Percentiles rank a stretch among this genome's conserved stretches.
Evolutionary conservation across 768 basidiomycete genomes (phyloP).

Genomic region (Tulasnella sp.): DNA sequence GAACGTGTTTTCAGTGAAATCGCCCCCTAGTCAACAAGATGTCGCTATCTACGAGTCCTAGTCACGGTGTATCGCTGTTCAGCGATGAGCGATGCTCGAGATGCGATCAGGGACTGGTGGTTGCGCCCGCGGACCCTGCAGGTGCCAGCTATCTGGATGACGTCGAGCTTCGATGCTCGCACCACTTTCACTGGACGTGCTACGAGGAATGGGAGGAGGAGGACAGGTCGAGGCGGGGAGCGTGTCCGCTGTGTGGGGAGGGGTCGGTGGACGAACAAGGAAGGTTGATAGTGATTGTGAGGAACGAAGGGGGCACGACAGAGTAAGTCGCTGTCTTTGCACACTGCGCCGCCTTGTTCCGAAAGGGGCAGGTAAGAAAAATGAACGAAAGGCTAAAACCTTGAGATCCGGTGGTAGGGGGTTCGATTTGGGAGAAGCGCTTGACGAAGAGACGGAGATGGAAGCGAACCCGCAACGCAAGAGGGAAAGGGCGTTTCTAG

Average conservation of each 20-base stretch:
- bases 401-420: conserved; percentile 1
- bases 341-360: background rate
- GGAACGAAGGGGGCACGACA: background rate
- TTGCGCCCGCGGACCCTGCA: background rate
- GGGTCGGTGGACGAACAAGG: background rate
- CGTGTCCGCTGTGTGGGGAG: background rate
- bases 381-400: conserved; percentile 8
- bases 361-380: background rate
- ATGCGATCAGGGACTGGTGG: background rate
- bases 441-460: background rate
- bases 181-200: background rate
- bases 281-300: background rate
- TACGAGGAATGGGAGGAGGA: background rate
- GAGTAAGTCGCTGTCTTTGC: background rate
- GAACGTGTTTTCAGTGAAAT: background rate
- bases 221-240: background rate
- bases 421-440: conserved; percentile 5
- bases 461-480: background rate
- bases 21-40: background rate
- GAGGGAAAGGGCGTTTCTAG: background rate
- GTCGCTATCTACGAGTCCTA: background rate
- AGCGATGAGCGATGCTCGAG: background rate
- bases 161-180: background rate
- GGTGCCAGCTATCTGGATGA: background rate
- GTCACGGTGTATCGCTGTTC: background rate